A percentile compares a stretch with the other conserved stretches of the same genome.
phyloP scores from a whole-genome alignment of 139 green algal genomes.

The Pedinophyceae sp. region DNA sequence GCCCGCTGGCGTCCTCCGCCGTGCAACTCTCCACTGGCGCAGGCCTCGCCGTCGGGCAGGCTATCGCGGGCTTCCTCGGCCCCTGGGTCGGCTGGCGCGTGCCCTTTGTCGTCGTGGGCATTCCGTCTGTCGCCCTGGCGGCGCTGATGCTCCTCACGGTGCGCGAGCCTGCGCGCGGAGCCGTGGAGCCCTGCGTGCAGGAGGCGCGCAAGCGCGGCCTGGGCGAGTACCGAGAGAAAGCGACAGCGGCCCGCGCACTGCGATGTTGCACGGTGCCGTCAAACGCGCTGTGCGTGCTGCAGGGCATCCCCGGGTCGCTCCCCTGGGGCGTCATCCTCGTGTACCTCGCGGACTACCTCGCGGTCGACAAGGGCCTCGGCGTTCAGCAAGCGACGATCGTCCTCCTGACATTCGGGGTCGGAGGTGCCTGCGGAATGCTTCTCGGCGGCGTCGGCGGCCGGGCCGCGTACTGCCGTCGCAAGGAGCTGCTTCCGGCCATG shows the following conservation, averaged over 20 bases:
- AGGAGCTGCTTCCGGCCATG: slow-evolving; percentile 25
- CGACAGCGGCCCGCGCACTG: too few relatives aligned
- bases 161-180: slow-evolving; percentile 39
- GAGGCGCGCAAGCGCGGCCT: slow-evolving; percentile 3
- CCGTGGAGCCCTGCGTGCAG: slow-evolving; percentile 27
- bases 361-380: slow-evolving; percentile 23
- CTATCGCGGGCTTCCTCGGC: slow-evolving; percentile 37
- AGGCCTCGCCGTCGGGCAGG: slow-evolving; percentile 53
- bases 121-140: slow-evolving; percentile 35
- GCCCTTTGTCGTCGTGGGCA: slow-evolving; percentile 62
- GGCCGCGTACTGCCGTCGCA: slow-evolving; percentile 5
- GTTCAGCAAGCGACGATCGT: slow-evolving; percentile 23
- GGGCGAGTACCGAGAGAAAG: too few relatives aligned
- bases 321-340: slow-evolving; percentile 63
- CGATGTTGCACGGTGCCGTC: too few relatives aligned
- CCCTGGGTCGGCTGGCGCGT: slow-evolving; percentile 51
- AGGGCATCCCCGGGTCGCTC: slow-evolving; percentile 49
- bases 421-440: slow-evolving; percentile 39
- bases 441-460: slow-evolving; percentile 27
- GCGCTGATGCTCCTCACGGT: slow-evolving; percentile 35
- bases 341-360: slow-evolving; percentile 72
- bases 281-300: slow-evolving; percentile 10
- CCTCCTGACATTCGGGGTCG: slow-evolving; percentile 51
- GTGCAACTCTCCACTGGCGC: slow-evolving; percentile 43
- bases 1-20: slow-evolving; percentile 25